phyloP scores from a whole-genome alignment of 352 stramenopile genomes.

The Phytophthora multivora region DNA sequence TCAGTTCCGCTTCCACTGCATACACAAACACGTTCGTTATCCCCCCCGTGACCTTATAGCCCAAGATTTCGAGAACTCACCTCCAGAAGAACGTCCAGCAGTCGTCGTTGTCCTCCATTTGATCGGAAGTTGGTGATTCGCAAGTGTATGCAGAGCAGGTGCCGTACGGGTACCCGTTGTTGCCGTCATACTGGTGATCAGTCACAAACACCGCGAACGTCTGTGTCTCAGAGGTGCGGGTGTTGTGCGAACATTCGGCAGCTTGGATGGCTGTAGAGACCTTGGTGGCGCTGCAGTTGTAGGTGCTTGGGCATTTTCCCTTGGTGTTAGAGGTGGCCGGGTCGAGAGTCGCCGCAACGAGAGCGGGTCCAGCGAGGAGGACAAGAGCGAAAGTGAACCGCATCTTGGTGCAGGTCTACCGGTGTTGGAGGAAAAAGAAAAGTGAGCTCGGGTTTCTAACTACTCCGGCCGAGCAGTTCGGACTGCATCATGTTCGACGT shows the following conservation, averaged over 20 bases:
- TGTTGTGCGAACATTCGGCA: constrained; percentile 46
- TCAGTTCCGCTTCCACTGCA: constrained; percentile 21
- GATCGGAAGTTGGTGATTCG: background rate
- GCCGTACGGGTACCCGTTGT: constrained; percentile 39
- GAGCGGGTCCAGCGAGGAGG: constrained; percentile 17
- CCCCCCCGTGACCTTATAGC: background rate
- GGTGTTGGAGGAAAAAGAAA: background rate
- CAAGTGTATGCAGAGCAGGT: constrained; percentile 39
- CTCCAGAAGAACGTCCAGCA: constrained; percentile 45
- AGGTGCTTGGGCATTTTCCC: constrained; percentile 20
- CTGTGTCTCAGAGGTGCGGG: constrained; percentile 30
- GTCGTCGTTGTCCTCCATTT: constrained; percentile 29
- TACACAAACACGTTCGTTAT: constrained; percentile 7
- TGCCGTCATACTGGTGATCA: constrained; percentile 41
- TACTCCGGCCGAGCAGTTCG: background rate
- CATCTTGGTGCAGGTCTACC: constrained; percentile 11
- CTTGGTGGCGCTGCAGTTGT: constrained; percentile 25
- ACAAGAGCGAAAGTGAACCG: constrained; percentile 19
- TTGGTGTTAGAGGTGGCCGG: constrained; percentile 27
- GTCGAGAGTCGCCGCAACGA: constrained; percentile 32
- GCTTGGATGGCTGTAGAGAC: constrained; percentile 33
- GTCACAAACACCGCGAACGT: constrained; percentile 38
- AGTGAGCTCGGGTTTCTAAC: background rate
- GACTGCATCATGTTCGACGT: background rate
- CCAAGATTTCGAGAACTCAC: constrained; percentile 11